A percentile compares a stretch with the other conserved stretches of the same genome.
Conservation (phyloP, 768 basidiomycete genomes). For the Psilocybe sp. region DNA sequence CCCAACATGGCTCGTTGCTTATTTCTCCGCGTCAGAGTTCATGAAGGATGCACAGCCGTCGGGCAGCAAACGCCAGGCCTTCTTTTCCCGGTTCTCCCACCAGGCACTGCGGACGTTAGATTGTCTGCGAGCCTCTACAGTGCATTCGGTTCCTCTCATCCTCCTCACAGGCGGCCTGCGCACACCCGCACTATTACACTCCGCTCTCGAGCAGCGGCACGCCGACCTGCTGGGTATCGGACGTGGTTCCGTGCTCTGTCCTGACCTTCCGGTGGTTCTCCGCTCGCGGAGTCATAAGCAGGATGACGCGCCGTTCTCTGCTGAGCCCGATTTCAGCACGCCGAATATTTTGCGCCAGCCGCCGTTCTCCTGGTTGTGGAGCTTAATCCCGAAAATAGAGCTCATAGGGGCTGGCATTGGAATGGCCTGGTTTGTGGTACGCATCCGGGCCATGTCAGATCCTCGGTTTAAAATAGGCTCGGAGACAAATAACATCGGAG, state of each 20-base stretch:
- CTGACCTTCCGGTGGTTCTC: conserved; percentile 51
- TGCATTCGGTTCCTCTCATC: conserved; percentile 49
- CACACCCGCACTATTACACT: conserved; percentile 51
- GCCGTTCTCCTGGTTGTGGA: conserved; percentile 24
- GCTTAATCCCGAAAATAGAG: conserved; percentile 42
- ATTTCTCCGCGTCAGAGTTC: conserved; percentile 37
- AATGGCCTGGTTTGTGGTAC: conserved; percentile 67
- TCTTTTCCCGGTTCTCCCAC: conserved; percentile 70
- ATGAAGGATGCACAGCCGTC: conserved; percentile 22
- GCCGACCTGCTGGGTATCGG: conserved; percentile 80
- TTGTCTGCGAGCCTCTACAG: conserved; percentile 17
- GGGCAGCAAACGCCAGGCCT: conserved; percentile 55
- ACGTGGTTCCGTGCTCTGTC: conserved; percentile 59
- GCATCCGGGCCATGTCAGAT: conserved; percentile 49
- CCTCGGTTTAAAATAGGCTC: conserved; percentile 8
- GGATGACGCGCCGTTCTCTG: conserved; percentile 32
- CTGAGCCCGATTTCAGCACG: conserved; percentile 31
- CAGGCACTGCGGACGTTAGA: conserved; percentile 46
- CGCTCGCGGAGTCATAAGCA: conserved; percentile 20
- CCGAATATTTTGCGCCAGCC: conserved; percentile 15
- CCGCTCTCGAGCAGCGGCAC: conserved; percentile 50
- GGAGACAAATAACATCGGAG: conserved; percentile 21
- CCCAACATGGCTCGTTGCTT: background rate
- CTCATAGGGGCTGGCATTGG: conserved; percentile 63
- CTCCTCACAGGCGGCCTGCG: conserved; percentile 81